Evolutionary conservation across 306 rosid species (phyloP).

Genomic region (Quercus agrifolia): DNA sequence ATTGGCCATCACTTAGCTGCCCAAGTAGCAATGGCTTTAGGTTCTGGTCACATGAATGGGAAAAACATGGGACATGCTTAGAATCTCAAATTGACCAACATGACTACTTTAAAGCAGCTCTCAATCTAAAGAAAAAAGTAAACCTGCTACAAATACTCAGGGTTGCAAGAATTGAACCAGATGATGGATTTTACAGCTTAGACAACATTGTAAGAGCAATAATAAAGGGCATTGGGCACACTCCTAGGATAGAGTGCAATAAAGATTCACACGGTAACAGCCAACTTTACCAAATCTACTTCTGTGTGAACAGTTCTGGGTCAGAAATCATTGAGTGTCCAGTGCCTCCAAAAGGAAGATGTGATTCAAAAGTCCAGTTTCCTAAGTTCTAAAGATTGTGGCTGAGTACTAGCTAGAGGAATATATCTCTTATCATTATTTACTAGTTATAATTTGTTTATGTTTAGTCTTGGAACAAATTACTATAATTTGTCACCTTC

Average conservation of each 20-base stretch:
- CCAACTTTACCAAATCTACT: slow-evolving; percentile 53
- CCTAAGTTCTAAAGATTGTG: slow-evolving; percentile 20
- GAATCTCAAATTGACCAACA: slow-evolving; percentile 63
- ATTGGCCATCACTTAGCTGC: slow-evolving; percentile 87
- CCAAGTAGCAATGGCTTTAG: slow-evolving; percentile 74
- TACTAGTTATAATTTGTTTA: background rate
- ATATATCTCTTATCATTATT: background rate
- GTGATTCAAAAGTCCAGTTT: slow-evolving; percentile 40
- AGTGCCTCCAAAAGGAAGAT: background rate
- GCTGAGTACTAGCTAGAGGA: background rate
- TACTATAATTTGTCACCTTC: too few relatives aligned
- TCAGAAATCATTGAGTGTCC: slow-evolving; percentile 55
- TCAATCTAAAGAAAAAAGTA: slow-evolving; percentile 48
- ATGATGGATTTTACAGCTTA: slow-evolving; percentile 53
- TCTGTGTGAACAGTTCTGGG: slow-evolving; percentile 63
- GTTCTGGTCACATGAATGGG: slow-evolving; percentile 94
- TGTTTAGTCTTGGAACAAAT: too few relatives aligned
- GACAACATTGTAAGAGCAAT: slow-evolving; percentile 41
- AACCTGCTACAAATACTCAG: slow-evolving; percentile 55
- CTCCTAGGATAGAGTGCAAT: slow-evolving; percentile 60
- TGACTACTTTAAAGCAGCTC: slow-evolving; percentile 59
- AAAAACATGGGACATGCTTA: slow-evolving; percentile 82
- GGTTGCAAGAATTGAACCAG: slow-evolving; percentile 54
- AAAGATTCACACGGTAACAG: slow-evolving; percentile 37
- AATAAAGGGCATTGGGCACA: slow-evolving; percentile 39